Conservation (phyloP, 352 stramenopile species). For the Phytophthora megakarya region DNA sequence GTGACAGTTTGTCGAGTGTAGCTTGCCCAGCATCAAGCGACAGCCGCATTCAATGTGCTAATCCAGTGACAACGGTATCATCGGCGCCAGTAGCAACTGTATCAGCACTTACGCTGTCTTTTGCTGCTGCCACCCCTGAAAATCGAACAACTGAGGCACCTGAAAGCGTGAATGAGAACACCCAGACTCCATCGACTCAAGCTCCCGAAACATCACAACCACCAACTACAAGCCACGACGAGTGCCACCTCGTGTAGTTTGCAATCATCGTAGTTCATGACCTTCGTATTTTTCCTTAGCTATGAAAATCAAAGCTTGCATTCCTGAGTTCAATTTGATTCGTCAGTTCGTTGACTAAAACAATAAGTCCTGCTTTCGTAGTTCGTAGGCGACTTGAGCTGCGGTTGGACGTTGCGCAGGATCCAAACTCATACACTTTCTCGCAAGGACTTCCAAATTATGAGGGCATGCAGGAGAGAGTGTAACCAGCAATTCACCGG, state of each 20-base stretch:
- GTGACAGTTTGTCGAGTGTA: slow-evolving; percentile 12
- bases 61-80: background rate
- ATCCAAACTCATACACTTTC: slow-evolving; percentile 57
- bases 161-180: background rate
- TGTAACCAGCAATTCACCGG: slow-evolving; percentile 43
- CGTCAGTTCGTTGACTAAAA: slow-evolving; percentile 21
- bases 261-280: background rate
- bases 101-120: background rate
- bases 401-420: slow-evolving; percentile 56
- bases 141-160: background rate
- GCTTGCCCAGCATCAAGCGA: slow-evolving; percentile 5
- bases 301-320: background rate
- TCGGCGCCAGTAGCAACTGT: background rate
- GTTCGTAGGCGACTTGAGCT: slow-evolving; percentile 62
- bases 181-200: background rate
- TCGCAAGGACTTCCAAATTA: slow-evolving; percentile 53
- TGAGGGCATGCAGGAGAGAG: slow-evolving; percentile 48
- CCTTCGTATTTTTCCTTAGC: slow-evolving; percentile 1
- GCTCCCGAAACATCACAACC: background rate
- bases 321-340: background rate
- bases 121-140: background rate
- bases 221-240: background rate
- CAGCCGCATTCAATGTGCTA: slow-evolving; percentile 12
- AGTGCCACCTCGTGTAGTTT: slow-evolving; percentile 3
- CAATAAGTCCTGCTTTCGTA: slow-evolving; percentile 59